Percentiles rank a stretch among this genome's conserved stretches.
Evolutionary conservation across 345 rosid genomes (phyloP).

Genomic region (Eucalyptus melliodora): DNA sequence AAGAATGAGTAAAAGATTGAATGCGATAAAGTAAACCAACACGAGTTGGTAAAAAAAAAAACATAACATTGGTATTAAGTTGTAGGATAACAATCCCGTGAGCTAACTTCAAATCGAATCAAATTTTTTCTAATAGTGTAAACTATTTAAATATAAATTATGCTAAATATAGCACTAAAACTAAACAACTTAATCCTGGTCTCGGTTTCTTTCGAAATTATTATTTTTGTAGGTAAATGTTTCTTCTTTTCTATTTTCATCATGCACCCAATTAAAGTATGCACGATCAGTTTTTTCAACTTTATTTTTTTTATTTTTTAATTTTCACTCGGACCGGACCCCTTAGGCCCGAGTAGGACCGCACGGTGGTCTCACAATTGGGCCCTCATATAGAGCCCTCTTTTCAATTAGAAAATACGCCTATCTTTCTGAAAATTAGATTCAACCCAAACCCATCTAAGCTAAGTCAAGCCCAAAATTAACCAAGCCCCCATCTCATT

Average conservation of each 20-base stretch:
- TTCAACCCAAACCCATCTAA: background rate
- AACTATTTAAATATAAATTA: no score
- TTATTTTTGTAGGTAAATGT: background rate
- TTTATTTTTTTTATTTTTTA: background rate
- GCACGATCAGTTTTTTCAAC: background rate
- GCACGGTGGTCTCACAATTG: background rate
- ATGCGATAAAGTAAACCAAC: background rate
- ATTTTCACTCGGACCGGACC: background rate
- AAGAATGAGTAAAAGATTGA: background rate
- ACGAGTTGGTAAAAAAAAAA: rapidly evolving
- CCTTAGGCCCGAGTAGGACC: background rate
- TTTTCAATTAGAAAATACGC: background rate
- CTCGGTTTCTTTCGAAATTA: background rate
- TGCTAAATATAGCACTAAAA: background rate
- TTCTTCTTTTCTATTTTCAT: background rate
- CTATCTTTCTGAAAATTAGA: background rate
- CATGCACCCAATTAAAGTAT: background rate
- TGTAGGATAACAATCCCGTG: background rate
- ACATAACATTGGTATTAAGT: background rate
- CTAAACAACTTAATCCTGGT: background rate
- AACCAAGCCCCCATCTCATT: background rate
- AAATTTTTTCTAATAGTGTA: background rate
- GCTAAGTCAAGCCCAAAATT: background rate
- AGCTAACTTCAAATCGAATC: background rate
- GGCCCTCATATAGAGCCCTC: background rate